These are phyloP conservation scores for Ochetophila trinervis DNA, from an alignment of 306 rosid genomes.

Conservation along the genomic window DNA sequence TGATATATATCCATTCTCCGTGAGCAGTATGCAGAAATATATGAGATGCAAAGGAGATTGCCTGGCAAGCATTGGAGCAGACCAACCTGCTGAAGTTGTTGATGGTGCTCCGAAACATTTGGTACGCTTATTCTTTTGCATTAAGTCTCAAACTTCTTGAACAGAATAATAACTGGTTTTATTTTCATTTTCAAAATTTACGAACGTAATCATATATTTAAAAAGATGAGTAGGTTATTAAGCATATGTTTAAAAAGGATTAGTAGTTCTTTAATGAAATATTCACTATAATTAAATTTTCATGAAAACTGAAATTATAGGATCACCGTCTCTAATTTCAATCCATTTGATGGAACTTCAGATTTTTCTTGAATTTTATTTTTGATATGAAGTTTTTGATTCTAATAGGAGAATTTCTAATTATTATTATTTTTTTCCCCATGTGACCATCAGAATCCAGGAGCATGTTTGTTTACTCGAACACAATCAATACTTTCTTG, in stretches of 20 bases:
- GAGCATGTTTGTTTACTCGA: slow-evolving; percentile 74
- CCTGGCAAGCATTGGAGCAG: slow-evolving; percentile 78
- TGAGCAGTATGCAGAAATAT: slow-evolving; percentile 77
- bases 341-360: neutral
- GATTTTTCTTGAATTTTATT: neutral
- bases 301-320: neutral
- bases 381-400: neutral
- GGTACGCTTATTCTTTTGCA: slow-evolving; percentile 46
- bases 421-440: slow-evolving; percentile 12
- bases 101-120: slow-evolving; percentile 74
- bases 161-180: neutral
- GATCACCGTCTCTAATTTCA: neutral
- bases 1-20: neutral
- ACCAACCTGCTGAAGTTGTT: slow-evolving; percentile 97
- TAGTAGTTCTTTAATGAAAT: neutral
- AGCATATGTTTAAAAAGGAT: neutral
- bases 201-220: neutral
- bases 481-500: slow-evolving; percentile 70
- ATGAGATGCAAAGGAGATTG: slow-evolving; percentile 93
- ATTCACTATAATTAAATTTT: neutral
- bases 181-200: neutral
- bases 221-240: neutral
- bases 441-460: slow-evolving; percentile 63
- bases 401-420: slow-evolving; percentile 3
- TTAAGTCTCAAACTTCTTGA: slow-evolving; percentile 2